These are phyloP conservation scores for Suillus americanus DNA, from an alignment of 768 basidiomycete species.

Conservation along the genomic window DNA sequence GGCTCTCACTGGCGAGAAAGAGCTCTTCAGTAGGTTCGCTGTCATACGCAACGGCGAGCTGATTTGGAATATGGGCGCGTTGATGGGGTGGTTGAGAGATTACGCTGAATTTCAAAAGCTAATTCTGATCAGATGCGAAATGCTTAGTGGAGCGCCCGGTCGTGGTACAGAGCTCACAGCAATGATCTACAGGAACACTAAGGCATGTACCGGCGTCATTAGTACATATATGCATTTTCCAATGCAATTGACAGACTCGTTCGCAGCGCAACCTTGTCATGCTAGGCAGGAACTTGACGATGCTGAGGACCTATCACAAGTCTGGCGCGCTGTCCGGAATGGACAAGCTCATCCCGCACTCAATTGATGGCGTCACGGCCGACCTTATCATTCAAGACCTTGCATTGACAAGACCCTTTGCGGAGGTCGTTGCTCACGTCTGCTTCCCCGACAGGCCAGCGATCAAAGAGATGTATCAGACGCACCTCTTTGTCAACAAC, in stretches of 20 bases:
- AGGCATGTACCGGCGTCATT: background rate
- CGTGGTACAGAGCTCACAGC: background rate
- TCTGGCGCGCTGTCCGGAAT: constrained; percentile 6
- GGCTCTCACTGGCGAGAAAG: background rate
- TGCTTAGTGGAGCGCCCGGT: background rate
- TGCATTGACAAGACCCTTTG: constrained; percentile 20
- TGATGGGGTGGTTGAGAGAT: background rate
- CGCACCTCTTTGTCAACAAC: constrained; percentile 12
- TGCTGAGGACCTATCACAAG: constrained; percentile 16
- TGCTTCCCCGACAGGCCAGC: background rate
- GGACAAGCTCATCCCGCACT: constrained; percentile 29
- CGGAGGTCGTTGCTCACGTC: constrained; percentile 9
- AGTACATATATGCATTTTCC: background rate
- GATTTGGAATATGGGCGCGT: background rate
- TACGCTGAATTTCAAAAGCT: background rate
- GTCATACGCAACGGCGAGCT: background rate
- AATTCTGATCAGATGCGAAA: background rate
- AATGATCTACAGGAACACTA: background rate
- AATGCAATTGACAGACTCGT: background rate
- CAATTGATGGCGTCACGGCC: constrained; percentile 20
- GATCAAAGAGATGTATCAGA: background rate
- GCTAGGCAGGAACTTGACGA: background rate
- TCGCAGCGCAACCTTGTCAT: background rate
- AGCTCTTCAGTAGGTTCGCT: background rate
- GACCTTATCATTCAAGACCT: constrained; percentile 29